Evolutionary conservation across 257 asterid species (phyloP).

Genomic region (Solanum acaule): DNA sequence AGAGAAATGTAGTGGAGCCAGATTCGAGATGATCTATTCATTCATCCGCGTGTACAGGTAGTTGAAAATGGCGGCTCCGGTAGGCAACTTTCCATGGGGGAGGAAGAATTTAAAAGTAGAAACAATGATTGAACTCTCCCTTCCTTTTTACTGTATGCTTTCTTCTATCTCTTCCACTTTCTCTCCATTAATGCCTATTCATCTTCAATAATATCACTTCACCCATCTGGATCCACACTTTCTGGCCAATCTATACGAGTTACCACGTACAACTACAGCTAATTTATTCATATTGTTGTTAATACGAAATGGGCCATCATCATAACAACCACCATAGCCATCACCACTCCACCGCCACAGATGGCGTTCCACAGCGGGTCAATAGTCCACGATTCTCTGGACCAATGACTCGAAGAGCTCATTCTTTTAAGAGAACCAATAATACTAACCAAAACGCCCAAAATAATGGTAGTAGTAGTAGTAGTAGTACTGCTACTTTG

Average conservation of each 20-base stretch:
- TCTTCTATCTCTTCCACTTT: neutral
- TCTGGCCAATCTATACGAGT: neutral
- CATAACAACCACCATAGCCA: conserved; percentile 54
- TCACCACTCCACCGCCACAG: conserved; percentile 42
- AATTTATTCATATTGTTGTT: neutral
- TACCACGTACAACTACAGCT: neutral
- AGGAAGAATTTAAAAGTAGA: neutral
- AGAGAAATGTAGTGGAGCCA: too few relatives aligned
- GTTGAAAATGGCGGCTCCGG: conserved; percentile 5
- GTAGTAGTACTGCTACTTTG: neutral
- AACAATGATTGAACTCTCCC: neutral
- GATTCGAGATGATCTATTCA: neutral
- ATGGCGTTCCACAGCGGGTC: conserved; percentile 74
- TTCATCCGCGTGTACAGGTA: neutral
- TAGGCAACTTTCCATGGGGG: neutral
- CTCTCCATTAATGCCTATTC: conserved; percentile 1
- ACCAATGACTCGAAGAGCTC: conserved; percentile 80
- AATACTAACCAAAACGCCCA: conserved; percentile 23
- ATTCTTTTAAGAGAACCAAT: conserved; percentile 60
- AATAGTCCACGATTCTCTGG: conserved; percentile 92
- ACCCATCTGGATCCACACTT: neutral
- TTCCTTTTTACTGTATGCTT: neutral
- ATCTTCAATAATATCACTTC: neutral
- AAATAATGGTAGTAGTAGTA: neutral
- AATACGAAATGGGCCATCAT: conserved; percentile 57